phyloP scores from a whole-genome alignment of 208 protist species.

The Trypanosoma lewisi region DNA sequence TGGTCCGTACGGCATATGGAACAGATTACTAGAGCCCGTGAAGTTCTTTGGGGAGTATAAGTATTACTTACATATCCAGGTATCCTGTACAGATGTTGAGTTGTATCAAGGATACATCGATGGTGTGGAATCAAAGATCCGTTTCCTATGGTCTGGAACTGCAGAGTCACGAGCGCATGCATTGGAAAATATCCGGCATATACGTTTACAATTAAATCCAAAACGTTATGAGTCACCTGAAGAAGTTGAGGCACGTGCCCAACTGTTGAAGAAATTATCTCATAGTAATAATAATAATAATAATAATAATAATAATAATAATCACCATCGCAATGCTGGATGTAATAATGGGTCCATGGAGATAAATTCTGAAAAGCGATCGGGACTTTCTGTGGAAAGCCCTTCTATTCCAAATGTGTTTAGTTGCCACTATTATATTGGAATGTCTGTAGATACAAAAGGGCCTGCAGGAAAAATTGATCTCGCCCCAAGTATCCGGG shows the following conservation, averaged over 20 bases:
- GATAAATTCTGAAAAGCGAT: neutral
- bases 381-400: neutral
- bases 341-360: neutral
- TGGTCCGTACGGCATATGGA: constrained; percentile 79
- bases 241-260: constrained; percentile 53
- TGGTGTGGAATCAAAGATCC: constrained; percentile 86
- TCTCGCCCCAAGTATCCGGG: constrained; percentile 59
- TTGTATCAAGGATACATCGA: constrained; percentile 81
- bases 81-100: constrained; percentile 71
- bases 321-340: no score
- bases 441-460: constrained; percentile 70
- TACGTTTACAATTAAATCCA: constrained; percentile 77
- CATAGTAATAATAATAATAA: no score
- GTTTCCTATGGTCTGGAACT: constrained; percentile 80
- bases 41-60: constrained; percentile 82
- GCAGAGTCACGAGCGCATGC: constrained; percentile 62
- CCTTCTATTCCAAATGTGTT: constrained; percentile 5
- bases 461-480: constrained; percentile 56
- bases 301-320: no score
- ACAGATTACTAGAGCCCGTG: constrained; percentile 67
- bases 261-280: constrained; percentile 26
- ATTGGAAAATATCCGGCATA: constrained; percentile 70
- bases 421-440: constrained; percentile 77
- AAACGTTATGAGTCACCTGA: constrained; percentile 77
- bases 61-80: constrained; percentile 83